Evolutionary conservation across 2,329 filamentous ascomycete species (phyloP), one percentile per base, ranked within the genome.

Genomic region (Monosporascus sp.): DNA sequence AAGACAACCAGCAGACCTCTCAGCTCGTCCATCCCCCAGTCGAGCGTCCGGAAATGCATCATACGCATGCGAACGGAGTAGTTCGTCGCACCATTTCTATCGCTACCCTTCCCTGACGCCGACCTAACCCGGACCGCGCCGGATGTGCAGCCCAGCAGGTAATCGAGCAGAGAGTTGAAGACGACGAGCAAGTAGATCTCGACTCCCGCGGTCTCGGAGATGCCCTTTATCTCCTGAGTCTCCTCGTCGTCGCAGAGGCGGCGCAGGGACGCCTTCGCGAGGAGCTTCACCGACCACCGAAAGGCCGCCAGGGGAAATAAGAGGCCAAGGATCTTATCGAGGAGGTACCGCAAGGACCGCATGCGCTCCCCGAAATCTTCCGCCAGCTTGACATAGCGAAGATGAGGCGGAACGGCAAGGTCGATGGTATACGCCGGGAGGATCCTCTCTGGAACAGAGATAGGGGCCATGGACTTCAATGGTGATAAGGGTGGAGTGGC

Each of bases 81-180:
- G 19, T 19, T 9, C 20, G 19, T 43, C 8, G 40, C 20, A 45
- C 57, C 49, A 19, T 31, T 57, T 34, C 52, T 27, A 50, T 45
- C 50, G 50, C 34, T 8, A 54, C 57, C 17, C 74, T 81, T 22
- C 81, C 81, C 56, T 11, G 72, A 54, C 66, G 72, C 70, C 53
- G 56, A 66, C 6, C 60, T 56, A 11, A 64, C 59, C 1, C 67
- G 60, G 0, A 63, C 66, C 0, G 69, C 71, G 3, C 71, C 71
- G 46, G 81, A 85, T 1, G 84, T 87, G 63, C 85, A 88, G 2
- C 84, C 85, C 68, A 88, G 78, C 37, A 88, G 71, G 5, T 81
- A 69, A 60, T 88, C 85, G 1, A 88, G 71, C 2, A 87, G 67
- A 2, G 82, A 80, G 59, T 88, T 88, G 59, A 86, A 77, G 3